Percentiles rank a stretch among this genome's conserved stretches.
Conservation (phyloP, 768 basidiomycete genomes). For the Hortiboletus flavorubellus region DNA sequence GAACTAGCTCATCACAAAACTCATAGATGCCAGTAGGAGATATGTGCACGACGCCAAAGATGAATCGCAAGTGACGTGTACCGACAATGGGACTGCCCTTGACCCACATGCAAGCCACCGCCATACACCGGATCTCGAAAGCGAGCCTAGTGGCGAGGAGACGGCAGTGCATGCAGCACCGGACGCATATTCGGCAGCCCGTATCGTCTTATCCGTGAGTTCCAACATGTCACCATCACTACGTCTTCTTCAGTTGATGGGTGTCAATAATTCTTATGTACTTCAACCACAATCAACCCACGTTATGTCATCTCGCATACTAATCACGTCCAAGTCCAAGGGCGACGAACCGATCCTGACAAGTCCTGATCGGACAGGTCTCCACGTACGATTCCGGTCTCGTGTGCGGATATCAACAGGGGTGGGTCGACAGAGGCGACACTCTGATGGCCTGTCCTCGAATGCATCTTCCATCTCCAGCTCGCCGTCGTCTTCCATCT, state of each 20-base stretch:
- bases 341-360: slow-evolving; percentile 16
- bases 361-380: slow-evolving; percentile 11
- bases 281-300: not conserved
- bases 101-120: not conserved
- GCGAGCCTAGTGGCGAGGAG: slow-evolving; percentile 14
- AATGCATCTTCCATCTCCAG: slow-evolving; percentile 45
- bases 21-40: slow-evolving; percentile 1
- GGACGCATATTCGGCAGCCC: not conserved
- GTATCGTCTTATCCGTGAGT: slow-evolving; percentile 15
- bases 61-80: not conserved
- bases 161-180: not conserved
- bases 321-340: slow-evolving; percentile 9
- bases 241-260: no score
- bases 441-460: slow-evolving; percentile 23
- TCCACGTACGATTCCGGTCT: slow-evolving; percentile 63
- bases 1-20: slow-evolving; percentile 6
- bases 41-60: slow-evolving; percentile 14
- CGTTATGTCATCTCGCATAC: not conserved
- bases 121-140: slow-evolving; percentile 5
- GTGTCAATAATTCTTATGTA: no score
- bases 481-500: slow-evolving; percentile 78
- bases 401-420: slow-evolving; percentile 78
- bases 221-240: not conserved
- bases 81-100: not conserved
- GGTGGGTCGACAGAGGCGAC: slow-evolving; percentile 45